phyloP scores from a whole-genome alignment of 2,329 filamentous ascomycete genomes.

The Monosporascus cannonballus region DNA sequence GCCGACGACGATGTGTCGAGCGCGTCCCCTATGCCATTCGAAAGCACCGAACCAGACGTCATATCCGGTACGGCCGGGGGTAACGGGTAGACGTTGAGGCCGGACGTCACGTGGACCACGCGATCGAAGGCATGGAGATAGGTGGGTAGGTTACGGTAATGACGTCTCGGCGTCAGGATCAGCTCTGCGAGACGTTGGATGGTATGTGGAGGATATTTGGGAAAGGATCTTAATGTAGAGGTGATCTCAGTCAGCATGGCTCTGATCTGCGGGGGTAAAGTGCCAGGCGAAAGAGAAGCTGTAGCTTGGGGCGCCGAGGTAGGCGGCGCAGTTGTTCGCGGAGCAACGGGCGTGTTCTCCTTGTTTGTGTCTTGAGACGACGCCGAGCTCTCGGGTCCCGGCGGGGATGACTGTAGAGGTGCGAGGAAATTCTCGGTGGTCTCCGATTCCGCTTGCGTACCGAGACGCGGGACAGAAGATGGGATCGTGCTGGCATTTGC shows the following conservation, averaged over 20 bases:
- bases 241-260: constrained; percentile 57
- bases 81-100: constrained; percentile 74
- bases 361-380: constrained; percentile 59
- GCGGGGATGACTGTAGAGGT: constrained; percentile 40
- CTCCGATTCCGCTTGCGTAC: constrained; percentile 29
- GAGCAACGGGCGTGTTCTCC: constrained; percentile 48
- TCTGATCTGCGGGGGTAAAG: constrained; percentile 58
- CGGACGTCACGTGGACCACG: constrained; percentile 82
- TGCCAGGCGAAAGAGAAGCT: constrained; percentile 29
- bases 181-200: constrained; percentile 89
- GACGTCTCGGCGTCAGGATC: constrained; percentile 64
- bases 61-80: constrained; percentile 58
- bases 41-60: constrained; percentile 44
- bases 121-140: constrained; percentile 90
- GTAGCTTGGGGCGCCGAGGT: constrained; percentile 27
- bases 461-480: constrained; percentile 28
- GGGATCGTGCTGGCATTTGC: constrained; percentile 12
- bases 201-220: constrained; percentile 77
- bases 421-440: constrained; percentile 37
- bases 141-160: constrained; percentile 76
- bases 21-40: constrained; percentile 56
- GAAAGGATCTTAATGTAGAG: constrained; percentile 61
- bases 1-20: constrained; percentile 29
- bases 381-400: constrained; percentile 25
- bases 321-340: constrained; percentile 27